phyloP scores from a whole-genome alignment of 2,329 filamentous ascomycete genomes.

The Epichloe elymi region DNA sequence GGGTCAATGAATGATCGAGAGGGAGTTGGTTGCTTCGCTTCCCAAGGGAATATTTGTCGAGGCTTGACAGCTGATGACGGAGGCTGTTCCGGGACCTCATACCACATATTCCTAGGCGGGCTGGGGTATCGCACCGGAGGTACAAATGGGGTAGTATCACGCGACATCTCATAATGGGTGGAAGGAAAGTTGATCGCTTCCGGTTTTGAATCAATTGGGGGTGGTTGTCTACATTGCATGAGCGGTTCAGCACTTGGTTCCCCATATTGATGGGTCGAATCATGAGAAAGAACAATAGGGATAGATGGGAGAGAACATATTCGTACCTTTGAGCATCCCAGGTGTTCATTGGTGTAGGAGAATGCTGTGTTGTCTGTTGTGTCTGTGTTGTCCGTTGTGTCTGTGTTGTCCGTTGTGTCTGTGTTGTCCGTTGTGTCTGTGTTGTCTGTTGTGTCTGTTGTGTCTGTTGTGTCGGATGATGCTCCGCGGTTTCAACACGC shows the following conservation, averaged over 20 bases:
- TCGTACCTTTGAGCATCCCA: constrained; percentile 44
- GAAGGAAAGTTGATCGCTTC: constrained; percentile 77
- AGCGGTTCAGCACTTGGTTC: constrained; percentile 1
- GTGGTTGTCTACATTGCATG: constrained; percentile 39
- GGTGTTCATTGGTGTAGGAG: constrained; percentile 16
- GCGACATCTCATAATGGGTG: constrained; percentile 72
- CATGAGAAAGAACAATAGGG: neutral
- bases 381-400: no score
- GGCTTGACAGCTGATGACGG: constrained; percentile 41
- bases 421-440: no score
- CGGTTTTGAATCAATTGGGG: constrained; percentile 57
- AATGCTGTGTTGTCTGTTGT: neutral
- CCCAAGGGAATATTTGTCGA: constrained; percentile 82
- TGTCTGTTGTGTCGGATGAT: neutral
- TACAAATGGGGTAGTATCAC: constrained; percentile 60
- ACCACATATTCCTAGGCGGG: constrained; percentile 80
- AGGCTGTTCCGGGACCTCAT: constrained; percentile 59
- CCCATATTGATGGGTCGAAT: neutral
- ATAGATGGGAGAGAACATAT: neutral
- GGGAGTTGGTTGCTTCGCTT: constrained; percentile 49
- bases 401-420: no score
- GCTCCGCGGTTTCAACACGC: neutral
- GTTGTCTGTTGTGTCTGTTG: no score
- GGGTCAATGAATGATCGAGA: constrained; percentile 44
- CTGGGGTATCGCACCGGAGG: constrained; percentile 68